Base-by-base conservation (phyloP, 192 early-diverging fungal species). In the Dissophora ornata region DNA sequence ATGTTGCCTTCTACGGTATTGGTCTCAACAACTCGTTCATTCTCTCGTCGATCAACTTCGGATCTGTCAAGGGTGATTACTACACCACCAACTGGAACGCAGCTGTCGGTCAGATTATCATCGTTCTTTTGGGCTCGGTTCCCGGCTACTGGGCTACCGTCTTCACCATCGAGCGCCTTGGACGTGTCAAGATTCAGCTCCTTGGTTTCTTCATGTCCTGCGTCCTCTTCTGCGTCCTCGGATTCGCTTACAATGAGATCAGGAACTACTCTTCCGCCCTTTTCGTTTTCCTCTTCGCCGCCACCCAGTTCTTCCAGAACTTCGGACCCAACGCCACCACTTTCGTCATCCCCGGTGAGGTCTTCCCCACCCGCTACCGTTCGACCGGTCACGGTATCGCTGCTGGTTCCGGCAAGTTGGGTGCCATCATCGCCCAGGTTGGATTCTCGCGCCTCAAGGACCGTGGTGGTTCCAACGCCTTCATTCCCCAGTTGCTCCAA, bases 131-230 rank as follows among this genome's bases (percentile, higher is more conserved):
- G 13, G 93, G 93, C 19, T 85, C 89, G 21, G 82, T 98, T 9
- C 97, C 97, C 25, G 97, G 97, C n/a, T 98, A 97, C 90, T 96
- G 92, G 93, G 84, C 95, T 64, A 80, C 90, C 1, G 95, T 98
- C 61, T 90, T 92, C 44, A 84, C 90, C 18, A 90, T 98, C 32
- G 97, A 98, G 52, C 79, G 77, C 41, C 58, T 94, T 10, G 97
- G 97, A 50, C 93, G 97, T 73, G 95, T 92, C 71, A 84, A 81
- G 34, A 98, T 98, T 57, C 96, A 97, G 73, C 83, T 93, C 46
- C 79, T 92, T 64, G 96, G 96, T 42, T 98, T 97, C 77, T 80
- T 53, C 41, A 56, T 73, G 54, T 80, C 90, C 28, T 89, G 90
- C 19, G 77, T 96, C 25, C 78, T 94, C 66, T 95, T 95, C 65